These are phyloP conservation scores for Amaranthus palmeri DNA, from an alignment of 148 eudicot species.

Conservation along the genomic window DNA sequence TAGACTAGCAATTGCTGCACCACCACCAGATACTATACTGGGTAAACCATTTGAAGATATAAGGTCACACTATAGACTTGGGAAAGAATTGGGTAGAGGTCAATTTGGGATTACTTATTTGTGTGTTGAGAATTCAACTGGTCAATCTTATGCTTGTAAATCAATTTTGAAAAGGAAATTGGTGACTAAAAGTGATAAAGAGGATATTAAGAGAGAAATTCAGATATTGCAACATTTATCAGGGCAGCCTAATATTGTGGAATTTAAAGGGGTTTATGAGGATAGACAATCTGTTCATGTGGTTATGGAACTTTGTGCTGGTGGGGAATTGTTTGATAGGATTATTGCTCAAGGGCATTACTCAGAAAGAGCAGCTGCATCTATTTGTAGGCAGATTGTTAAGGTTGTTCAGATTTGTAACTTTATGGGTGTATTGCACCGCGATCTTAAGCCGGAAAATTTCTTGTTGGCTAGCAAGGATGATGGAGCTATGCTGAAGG, in stretches of 20 bases:
- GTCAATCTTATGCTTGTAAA: slow-evolving; percentile 66
- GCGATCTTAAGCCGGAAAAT: slow-evolving; percentile 96
- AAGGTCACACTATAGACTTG: slow-evolving; percentile 43
- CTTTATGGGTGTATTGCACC: slow-evolving; percentile 93
- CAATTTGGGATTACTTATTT: slow-evolving; percentile 85
- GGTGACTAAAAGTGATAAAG: slow-evolving; percentile 54
- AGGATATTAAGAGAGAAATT: slow-evolving; percentile 80
- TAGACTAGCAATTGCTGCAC: slow-evolving; percentile 15
- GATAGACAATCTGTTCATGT: slow-evolving; percentile 82
- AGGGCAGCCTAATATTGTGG: slow-evolving; percentile 87
- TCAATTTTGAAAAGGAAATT: slow-evolving; percentile 84
- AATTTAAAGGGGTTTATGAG: slow-evolving; percentile 82
- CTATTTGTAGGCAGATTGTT: slow-evolving; percentile 64
- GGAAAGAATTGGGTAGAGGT: slow-evolving; percentile 87
- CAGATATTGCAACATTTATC: slow-evolving; percentile 87
- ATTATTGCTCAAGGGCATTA: slow-evolving; percentile 83
- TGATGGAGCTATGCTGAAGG: slow-evolving; percentile 63
- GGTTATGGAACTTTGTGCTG: slow-evolving; percentile 88
- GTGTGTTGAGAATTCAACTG: slow-evolving; percentile 63
- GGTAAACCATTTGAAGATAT: slow-evolving; percentile 70
- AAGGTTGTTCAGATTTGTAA: slow-evolving; percentile 81
- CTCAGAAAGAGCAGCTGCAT: slow-evolving; percentile 65
- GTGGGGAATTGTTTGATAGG: slow-evolving; percentile 89
- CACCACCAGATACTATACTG: slow-evolving; percentile 36
- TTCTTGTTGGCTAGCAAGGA: slow-evolving; percentile 69